Evolutionary conservation across 306 rosid genomes (phyloP), one percentile per base, ranked within the genome.

Genomic region (Fragaria iinumae): DNA sequence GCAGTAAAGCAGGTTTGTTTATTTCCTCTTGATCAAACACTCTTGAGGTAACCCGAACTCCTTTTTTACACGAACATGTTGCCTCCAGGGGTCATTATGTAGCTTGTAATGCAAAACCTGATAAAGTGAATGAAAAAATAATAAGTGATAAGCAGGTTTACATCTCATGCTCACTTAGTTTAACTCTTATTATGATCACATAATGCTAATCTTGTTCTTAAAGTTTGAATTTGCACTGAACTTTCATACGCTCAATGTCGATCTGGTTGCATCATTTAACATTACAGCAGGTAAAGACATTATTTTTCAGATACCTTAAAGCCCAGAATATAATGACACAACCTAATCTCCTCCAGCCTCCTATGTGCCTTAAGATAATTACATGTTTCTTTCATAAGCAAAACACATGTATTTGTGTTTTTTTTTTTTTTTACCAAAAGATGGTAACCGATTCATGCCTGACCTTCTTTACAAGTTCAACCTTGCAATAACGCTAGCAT

Each of bases 11-110:
- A 53, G 14, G 27, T 18, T 69, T 80, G 78, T 73, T 91, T 88
- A 86, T 64, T 29, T 83, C 74, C 79, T 77, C 80, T 72, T 77
- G 43, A 52, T 45, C 73, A 87, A 75, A 84, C 98, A 93, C 80
- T 90, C 90, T 47, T 41, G 74, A 32, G 92, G 90, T 78, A 90
- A 84, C 70, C 98, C 97, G 69, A 85, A 90, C 34, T 83, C 84
- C 78, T 91, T 91, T 56, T 80, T 71, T 23, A 64, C 75, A 56
- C 25, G 74, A 78, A 81, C 81, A 57, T 41, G 82, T 80, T 76
- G 88, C 91, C 94, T 86, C 98, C 97, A 91, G 50, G 88, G 94
- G 20, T 93, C 98, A 25, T 91, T 87, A 44, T 93, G 96, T 71
- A 93, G 83, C 88, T 93, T 91, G 88, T 90, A 86, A 80, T 93